Evolutionary conservation across 139 green algal species (phyloP), one percentile per base, ranked within the genome.

Genomic region (Closterium sp.): DNA sequence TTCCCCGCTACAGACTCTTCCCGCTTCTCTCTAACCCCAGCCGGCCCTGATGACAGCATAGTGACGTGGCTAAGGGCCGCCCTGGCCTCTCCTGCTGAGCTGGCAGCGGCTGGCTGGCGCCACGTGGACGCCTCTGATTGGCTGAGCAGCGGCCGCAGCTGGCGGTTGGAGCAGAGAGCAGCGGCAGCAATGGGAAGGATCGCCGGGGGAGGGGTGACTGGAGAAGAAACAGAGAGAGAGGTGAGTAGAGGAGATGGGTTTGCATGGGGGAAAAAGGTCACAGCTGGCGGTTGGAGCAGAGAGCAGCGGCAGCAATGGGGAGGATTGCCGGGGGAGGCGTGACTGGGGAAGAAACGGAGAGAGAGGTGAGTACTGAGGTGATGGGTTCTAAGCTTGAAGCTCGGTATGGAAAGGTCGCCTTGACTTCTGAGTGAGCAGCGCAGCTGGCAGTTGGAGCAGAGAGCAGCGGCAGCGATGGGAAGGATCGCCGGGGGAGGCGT

Each of bases 21-120:
- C 22, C 42, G 11, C 5, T 92, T 93, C 29, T 87, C 86, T 11
- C 85, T 91, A 1, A 42, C 30, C 31, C 85, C 91, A 10, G 7
- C 27, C 6, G 91, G 91, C 24, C 31, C n/a, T 28, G 86, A 91
- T 30, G 29, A 32, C 21, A 87, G 29, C 24, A 31, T 93, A 31
- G 29, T 93, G 29, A 87, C 91, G 13, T 93, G 91, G 91, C 91
- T 38, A 4, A 88, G 91, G 24, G 85, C 86, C 22, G 85, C 86
- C 5, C 11, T 92, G n/a, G 91, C 91, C 17, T 91, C 91, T 32
- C 27, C 62, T 62, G 29, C 73, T 31, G 91, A 93, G 91, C 34
- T 93, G 19, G 70, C 22, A 29, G 31, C 21, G 24, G 32, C 34
- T 22, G 91, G 91, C 22, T 93, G 91, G 91, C 62, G 62, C 62